A percentile compares a stretch with the other conserved stretches of the same genome.
phyloP scores from a whole-genome alignment of 345 rosid genomes.

The Linum usitatissimum region DNA sequence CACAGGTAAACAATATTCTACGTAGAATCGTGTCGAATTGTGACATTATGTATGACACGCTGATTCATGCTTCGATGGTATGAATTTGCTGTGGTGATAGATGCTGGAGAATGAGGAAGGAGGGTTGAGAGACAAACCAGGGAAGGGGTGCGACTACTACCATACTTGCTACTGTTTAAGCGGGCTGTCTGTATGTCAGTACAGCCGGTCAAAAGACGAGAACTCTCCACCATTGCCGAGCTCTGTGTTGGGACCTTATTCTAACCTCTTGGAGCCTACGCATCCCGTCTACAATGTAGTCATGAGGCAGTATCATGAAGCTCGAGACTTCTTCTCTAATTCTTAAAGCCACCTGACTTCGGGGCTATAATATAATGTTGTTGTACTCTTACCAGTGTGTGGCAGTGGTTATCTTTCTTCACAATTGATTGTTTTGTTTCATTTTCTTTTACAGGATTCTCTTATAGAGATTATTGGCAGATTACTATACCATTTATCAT shows the following conservation, averaged over 20 bases:
- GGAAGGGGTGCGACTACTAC: slow-evolving; percentile 61
- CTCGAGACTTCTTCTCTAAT: slow-evolving; percentile 43
- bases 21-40: too few species aligned
- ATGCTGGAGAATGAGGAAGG: slow-evolving; percentile 48
- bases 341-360: background rate
- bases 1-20: slow-evolving; percentile 40
- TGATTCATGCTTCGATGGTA: background rate
- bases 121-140: slow-evolving; percentile 84
- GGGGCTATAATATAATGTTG: too few species aligned
- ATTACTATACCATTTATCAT: too few species aligned
- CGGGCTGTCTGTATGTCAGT: slow-evolving; percentile 70
- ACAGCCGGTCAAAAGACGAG: slow-evolving; percentile 41
- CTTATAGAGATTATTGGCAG: too few species aligned
- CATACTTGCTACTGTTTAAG: slow-evolving; percentile 96
- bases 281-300: slow-evolving; percentile 72
- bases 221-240: slow-evolving; percentile 44
- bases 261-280: slow-evolving; percentile 66
- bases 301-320: slow-evolving; percentile 51
- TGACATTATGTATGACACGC: too few species aligned
- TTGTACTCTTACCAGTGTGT: too few species aligned
- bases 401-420: too few species aligned
- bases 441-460: too few species aligned
- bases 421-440: too few species aligned
- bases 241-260: slow-evolving; percentile 56
- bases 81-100: background rate